phyloP scores from a whole-genome alignment of 768 basidiomycete genomes.

The Strobilomyces dryophilus region DNA sequence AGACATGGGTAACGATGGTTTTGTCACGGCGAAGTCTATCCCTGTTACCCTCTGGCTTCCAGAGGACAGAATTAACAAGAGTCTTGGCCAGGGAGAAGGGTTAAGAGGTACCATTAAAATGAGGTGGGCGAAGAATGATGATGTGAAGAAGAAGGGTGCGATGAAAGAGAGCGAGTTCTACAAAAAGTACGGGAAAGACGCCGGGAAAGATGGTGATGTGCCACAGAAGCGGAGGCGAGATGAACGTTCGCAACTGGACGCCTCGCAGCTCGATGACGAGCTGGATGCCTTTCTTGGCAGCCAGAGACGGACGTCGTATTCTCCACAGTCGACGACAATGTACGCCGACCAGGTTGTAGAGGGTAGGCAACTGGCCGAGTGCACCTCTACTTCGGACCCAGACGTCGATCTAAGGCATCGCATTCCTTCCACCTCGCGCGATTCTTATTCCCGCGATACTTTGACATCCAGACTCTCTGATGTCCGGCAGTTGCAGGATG shows the following conservation, averaged over 20 bases:
- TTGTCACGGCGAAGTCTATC: conserved; percentile 60
- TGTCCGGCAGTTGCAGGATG: conserved; percentile 18
- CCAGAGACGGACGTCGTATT: conserved; percentile 31
- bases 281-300: conserved; percentile 65
- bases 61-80: conserved; percentile 70
- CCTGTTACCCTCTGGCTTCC: conserved; percentile 77
- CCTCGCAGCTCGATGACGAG: conserved; percentile 57
- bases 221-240: conserved; percentile 36
- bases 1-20: conserved; percentile 50
- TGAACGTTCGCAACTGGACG: conserved; percentile 30
- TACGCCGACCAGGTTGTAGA: conserved; percentile 59
- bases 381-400: conserved; percentile 46
- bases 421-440: conserved; percentile 36
- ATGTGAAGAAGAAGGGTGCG: conserved; percentile 77
- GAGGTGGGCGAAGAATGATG: conserved; percentile 70
- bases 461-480: conserved; percentile 17
- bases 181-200: conserved; percentile 60
- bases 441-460: conserved; percentile 1
- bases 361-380: conserved; percentile 51
- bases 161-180: conserved; percentile 74
- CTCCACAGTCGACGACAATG: conserved; percentile 61
- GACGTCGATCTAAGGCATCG: conserved; percentile 42
- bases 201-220: conserved; percentile 56
- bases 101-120: conserved; percentile 63
- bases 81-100: conserved; percentile 65